These are phyloP conservation scores for Leccinum variicolor DNA, from an alignment of 768 basidiomycete genomes.

Conservation along the genomic window DNA sequence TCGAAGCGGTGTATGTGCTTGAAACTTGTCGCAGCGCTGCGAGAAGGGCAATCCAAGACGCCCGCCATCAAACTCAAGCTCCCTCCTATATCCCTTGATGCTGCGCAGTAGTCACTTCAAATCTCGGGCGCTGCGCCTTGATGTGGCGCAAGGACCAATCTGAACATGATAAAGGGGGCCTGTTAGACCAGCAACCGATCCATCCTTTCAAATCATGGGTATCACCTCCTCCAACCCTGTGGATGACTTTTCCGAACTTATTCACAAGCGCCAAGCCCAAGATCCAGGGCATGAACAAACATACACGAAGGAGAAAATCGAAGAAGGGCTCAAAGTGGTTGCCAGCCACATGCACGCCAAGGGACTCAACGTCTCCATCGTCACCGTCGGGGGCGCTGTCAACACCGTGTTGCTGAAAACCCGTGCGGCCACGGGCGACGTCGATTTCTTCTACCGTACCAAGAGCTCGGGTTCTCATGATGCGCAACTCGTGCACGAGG, in stretches of 20 bases:
- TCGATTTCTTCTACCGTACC: conserved; percentile 11
- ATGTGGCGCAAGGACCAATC: background rate
- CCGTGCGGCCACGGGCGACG: conserved; percentile 8
- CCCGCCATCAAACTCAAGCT: background rate
- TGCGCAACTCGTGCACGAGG: background rate
- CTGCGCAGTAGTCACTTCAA: background rate
- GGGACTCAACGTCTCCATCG: conserved; percentile 1
- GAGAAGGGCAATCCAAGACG: background rate
- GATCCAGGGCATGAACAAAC: background rate
- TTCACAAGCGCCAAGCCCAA: background rate
- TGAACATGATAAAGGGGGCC: background rate
- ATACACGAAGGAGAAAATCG: conserved; percentile 4
- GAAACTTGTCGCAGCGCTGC: background rate
- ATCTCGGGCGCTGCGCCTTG: background rate
- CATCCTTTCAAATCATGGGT: background rate
- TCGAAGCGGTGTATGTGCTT: background rate
- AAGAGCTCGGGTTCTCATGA: background rate
- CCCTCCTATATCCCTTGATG: background rate
- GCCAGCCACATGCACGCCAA: conserved; percentile 3
- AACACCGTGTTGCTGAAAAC: conserved; percentile 5
- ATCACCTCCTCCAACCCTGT: background rate
- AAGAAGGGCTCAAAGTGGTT: conserved; percentile 2
- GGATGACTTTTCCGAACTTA: background rate
- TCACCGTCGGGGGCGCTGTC: conserved; percentile 8
- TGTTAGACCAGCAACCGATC: background rate